Evolutionary conservation across 2,329 filamentous ascomycete genomes (phyloP).

Genomic region (Talaromyces sp.): DNA sequence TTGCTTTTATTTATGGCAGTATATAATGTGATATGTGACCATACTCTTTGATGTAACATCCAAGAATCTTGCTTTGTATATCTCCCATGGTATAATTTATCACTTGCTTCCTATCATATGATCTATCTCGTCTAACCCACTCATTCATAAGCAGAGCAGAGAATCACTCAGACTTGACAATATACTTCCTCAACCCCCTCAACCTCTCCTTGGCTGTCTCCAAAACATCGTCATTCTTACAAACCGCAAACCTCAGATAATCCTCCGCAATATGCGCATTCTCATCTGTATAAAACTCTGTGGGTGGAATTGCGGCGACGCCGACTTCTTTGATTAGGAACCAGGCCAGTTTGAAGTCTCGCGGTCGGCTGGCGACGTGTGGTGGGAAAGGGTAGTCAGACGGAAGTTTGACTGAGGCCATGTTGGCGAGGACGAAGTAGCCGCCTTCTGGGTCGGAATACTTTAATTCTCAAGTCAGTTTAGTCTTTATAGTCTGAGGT

Average conservation of each 20-base stretch:
- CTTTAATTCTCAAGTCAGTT: slow-evolving; percentile 22
- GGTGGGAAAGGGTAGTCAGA: slow-evolving; percentile 81
- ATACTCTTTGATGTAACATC: background rate
- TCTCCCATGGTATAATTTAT: background rate
- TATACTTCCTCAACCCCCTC: slow-evolving; percentile 69
- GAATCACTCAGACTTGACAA: slow-evolving; percentile 31
- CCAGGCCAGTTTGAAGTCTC: slow-evolving; percentile 94
- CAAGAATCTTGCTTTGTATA: background rate
- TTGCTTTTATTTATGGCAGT: background rate
- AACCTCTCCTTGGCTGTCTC: slow-evolving; percentile 74
- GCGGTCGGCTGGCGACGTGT: slow-evolving; percentile 78
- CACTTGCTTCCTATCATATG: background rate
- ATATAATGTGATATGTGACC: background rate
- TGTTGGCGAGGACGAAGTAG: slow-evolving; percentile 95
- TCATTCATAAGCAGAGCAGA: background rate
- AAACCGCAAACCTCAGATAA: slow-evolving; percentile 92
- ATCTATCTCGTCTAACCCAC: background rate
- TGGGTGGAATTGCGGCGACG: slow-evolving; percentile 92
- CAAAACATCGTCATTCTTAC: slow-evolving; percentile 85
- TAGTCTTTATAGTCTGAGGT: background rate
- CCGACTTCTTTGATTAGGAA: slow-evolving; percentile 96
- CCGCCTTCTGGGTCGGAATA: slow-evolving; percentile 94
- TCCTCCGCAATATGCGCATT: slow-evolving; percentile 87
- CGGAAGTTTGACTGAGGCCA: slow-evolving; percentile 81
- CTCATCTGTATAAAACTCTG: slow-evolving; percentile 87